These are phyloP conservation scores for Paracamarosporium sp. DNA, from an alignment of 2,329 filamentous ascomycete genomes.

Conservation along the genomic window DNA sequence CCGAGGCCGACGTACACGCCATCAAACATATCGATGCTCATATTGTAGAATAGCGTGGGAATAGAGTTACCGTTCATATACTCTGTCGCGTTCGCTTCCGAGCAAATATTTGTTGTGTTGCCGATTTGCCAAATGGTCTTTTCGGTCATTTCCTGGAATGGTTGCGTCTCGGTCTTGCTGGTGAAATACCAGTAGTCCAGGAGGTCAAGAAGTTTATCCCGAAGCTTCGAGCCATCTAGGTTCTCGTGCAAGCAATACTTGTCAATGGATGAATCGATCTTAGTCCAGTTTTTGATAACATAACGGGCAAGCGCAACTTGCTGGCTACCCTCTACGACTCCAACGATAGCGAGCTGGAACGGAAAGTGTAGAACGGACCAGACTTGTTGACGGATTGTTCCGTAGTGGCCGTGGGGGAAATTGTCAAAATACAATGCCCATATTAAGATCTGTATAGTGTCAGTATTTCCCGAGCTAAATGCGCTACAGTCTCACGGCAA, in stretches of 20 bases:
- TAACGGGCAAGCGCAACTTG: slow-evolving; percentile 61
- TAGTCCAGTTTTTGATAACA: slow-evolving; percentile 53
- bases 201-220: slow-evolving; percentile 30
- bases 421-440: slow-evolving; percentile 70
- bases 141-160: slow-evolving; percentile 18
- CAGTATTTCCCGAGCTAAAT: not conserved
- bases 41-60: slow-evolving; percentile 26
- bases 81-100: slow-evolving; percentile 19
- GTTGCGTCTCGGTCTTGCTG: slow-evolving; percentile 33
- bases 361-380: slow-evolving; percentile 67
- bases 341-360: slow-evolving; percentile 67
- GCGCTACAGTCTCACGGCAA: not conserved
- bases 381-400: slow-evolving; percentile 64
- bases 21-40: slow-evolving; percentile 31
- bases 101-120: slow-evolving; percentile 43
- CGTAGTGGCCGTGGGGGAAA: slow-evolving; percentile 57
- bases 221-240: slow-evolving; percentile 39
- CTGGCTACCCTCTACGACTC: slow-evolving; percentile 68
- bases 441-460: slow-evolving; percentile 54
- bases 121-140: slow-evolving; percentile 28
- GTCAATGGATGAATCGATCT: slow-evolving; percentile 47
- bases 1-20: slow-evolving; percentile 42
- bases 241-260: slow-evolving; percentile 42
- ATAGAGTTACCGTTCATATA: slow-evolving; percentile 17
- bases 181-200: slow-evolving; percentile 41